Percentiles rank a stretch among this genome's conserved stretches.
phyloP scores from a whole-genome alignment of 2,329 filamentous ascomycete genomes.

The Diaporthe eres region DNA sequence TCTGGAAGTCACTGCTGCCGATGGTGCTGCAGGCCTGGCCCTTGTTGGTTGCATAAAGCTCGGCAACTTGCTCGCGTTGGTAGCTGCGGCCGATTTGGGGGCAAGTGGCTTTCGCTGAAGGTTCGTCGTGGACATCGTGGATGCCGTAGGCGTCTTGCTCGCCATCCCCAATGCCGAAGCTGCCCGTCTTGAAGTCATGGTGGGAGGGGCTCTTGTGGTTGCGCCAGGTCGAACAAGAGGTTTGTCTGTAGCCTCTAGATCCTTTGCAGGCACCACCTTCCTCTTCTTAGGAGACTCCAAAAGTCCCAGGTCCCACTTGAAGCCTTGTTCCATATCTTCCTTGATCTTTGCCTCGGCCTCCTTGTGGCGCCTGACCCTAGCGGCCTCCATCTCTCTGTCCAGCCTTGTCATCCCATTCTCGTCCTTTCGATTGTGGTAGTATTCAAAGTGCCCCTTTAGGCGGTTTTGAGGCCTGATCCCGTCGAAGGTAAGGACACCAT shows the following conservation, averaged over 20 bases:
- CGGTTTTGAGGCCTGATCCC: slow-evolving; percentile 71
- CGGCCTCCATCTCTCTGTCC: slow-evolving; percentile 72
- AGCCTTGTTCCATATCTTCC: slow-evolving; percentile 73
- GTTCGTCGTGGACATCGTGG: slow-evolving; percentile 42
- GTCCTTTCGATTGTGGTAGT: slow-evolving; percentile 74
- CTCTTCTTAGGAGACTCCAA: slow-evolving; percentile 63
- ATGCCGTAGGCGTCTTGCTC: slow-evolving; percentile 44
- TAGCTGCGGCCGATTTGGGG: slow-evolving; percentile 40
- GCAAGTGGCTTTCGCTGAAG: slow-evolving; percentile 45
- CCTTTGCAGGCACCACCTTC: slow-evolving; percentile 49
- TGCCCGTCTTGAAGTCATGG: slow-evolving; percentile 68
- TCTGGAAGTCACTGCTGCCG: slow-evolving; percentile 51
- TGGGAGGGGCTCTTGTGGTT: slow-evolving; percentile 57
- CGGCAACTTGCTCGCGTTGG: slow-evolving; percentile 43
- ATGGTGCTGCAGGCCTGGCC: slow-evolving; percentile 50
- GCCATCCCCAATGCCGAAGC: slow-evolving; percentile 65
- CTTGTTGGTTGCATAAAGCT: slow-evolving; percentile 40
- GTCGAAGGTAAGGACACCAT: slow-evolving; percentile 68
- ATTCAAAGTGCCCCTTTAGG: slow-evolving; percentile 72
- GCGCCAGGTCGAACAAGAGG: slow-evolving; percentile 37
- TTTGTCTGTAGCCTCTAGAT: slow-evolving; percentile 39
- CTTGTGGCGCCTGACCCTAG: slow-evolving; percentile 64
- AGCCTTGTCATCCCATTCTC: slow-evolving; percentile 75
- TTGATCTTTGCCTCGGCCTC: slow-evolving; percentile 77
- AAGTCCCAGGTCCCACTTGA: slow-evolving; percentile 37